A percentile compares a stretch with the other conserved stretches of the same genome.
Conservation (phyloP, 805 yeast genomes). For the Nakazawaea pomicola region DNA sequence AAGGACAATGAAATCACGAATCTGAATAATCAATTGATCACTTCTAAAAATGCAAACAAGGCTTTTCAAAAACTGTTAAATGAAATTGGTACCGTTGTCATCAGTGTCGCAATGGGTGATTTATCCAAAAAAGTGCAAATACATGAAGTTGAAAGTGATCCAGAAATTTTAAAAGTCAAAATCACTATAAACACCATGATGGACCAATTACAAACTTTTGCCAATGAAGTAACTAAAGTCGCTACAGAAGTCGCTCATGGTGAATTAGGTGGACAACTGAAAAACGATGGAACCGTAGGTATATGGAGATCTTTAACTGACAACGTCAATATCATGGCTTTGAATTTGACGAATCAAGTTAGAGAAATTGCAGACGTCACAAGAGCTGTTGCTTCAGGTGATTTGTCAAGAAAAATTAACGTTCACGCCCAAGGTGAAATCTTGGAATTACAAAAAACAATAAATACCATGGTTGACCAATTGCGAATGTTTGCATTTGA, state of each 20-base stretch:
- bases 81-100: conserved; percentile 82
- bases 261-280: conserved; percentile 85
- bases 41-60: conserved; percentile 44
- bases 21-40: conserved; percentile 16
- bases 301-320: conserved; percentile 83
- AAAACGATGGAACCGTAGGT: conserved; percentile 79
- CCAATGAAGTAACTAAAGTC: conserved; percentile 75
- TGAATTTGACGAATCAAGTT: conserved; percentile 80
- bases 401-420: conserved; percentile 73
- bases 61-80: conserved; percentile 68
- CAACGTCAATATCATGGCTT: conserved; percentile 85
- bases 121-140: conserved; percentile 74
- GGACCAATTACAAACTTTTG: conserved; percentile 79
- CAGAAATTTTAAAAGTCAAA: conserved; percentile 75
- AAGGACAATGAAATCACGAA: conserved; percentile 16
- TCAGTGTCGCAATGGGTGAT: conserved; percentile 87
- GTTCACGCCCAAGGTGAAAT: conserved; percentile 93
- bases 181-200: conserved; percentile 83
- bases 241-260: conserved; percentile 92
- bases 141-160: conserved; percentile 67
- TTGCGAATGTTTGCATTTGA: conserved; percentile 79
- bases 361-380: conserved; percentile 89
- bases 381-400: conserved; percentile 85
- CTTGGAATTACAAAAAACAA: conserved; percentile 77
- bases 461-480: conserved; percentile 86